phyloP scores from a whole-genome alignment of 2,329 filamentous ascomycete genomes.

The Monosporascus sp. region DNA sequence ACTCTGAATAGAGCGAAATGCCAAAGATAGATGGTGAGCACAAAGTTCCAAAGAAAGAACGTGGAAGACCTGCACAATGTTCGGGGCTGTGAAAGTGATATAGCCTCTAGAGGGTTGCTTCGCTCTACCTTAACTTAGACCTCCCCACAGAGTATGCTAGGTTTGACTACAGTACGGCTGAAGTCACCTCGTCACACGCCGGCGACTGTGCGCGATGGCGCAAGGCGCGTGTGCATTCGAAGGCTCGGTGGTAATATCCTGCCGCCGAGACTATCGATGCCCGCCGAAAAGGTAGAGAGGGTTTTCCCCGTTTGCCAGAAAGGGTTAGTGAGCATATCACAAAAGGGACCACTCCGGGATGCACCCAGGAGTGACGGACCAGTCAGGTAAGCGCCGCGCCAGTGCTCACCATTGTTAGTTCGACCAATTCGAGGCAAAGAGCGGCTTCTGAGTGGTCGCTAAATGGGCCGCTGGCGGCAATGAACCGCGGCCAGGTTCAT shows the following conservation, averaged over 20 bases:
- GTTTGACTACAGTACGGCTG: not conserved
- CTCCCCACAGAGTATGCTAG: not conserved
- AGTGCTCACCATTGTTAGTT: not conserved
- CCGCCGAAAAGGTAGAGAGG: not conserved
- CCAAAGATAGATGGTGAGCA: slow-evolving; percentile 3
- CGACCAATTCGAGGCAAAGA: not conserved
- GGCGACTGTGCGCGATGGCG: not conserved
- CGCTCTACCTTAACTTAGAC: not conserved
- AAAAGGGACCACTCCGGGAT: not conserved
- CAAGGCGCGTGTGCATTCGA: not conserved
- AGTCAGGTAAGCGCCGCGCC: not conserved
- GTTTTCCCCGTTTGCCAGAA: not conserved
- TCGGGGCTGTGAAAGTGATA: slow-evolving; percentile 2
- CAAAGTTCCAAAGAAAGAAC: not conserved
- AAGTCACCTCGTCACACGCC: not conserved
- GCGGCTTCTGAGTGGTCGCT: not conserved
- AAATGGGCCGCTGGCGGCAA: not conserved
- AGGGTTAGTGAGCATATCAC: not conserved
- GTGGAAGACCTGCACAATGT: not conserved
- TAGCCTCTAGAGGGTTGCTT: not conserved
- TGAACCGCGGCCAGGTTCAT: not conserved
- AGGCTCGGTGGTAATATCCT: not conserved
- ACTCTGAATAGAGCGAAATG: slow-evolving; percentile 9
- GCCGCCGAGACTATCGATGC: slow-evolving; percentile 7
- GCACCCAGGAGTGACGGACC: not conserved